phyloP scores from a whole-genome alignment of 805 yeast species.

The Torulaspora microellipsoides region DNA sequence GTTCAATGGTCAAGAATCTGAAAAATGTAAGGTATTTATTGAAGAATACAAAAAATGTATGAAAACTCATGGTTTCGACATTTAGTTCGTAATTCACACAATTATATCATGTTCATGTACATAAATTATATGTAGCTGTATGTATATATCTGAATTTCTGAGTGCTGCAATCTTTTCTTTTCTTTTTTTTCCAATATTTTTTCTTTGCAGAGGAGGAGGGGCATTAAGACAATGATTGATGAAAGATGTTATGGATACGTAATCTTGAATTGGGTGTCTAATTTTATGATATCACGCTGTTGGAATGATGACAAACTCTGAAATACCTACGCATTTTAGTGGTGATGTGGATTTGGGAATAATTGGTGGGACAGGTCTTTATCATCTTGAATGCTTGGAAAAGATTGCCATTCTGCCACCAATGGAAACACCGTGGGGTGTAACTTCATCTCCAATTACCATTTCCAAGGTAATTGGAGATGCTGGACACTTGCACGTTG shows the following conservation, averaged over 20 bases:
- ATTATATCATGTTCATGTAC: neutral
- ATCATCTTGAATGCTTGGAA: slow-evolving; percentile 72
- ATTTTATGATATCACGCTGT: too few relatives aligned
- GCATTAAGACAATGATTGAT: too few relatives aligned
- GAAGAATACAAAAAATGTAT: slow-evolving; percentile 77
- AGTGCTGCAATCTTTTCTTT: too few relatives aligned
- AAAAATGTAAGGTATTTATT: slow-evolving; percentile 68
- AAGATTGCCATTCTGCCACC: slow-evolving; percentile 78
- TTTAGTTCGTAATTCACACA: slow-evolving; percentile 4
- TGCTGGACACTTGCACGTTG: slow-evolving; percentile 57
- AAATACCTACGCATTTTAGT: slow-evolving; percentile 24
- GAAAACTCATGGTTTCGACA: slow-evolving; percentile 82
- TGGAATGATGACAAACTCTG: slow-evolving; percentile 22
- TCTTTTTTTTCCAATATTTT: neutral
- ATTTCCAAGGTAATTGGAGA: slow-evolving; percentile 60
- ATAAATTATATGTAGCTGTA: slow-evolving; percentile 1
- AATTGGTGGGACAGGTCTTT: slow-evolving; percentile 98
- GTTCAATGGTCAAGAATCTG: slow-evolving; percentile 72
- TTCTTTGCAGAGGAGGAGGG: neutral
- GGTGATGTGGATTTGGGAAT: slow-evolving; percentile 66
- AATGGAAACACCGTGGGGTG: slow-evolving; percentile 94
- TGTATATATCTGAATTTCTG: neutral
- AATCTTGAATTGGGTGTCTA: too few relatives aligned
- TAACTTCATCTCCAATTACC: slow-evolving; percentile 90
- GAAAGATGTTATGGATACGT: too few relatives aligned